Evolutionary conservation across 495 filamentous ascomycete species (phyloP).

Genomic region (Articulospora tetracladia): DNA sequence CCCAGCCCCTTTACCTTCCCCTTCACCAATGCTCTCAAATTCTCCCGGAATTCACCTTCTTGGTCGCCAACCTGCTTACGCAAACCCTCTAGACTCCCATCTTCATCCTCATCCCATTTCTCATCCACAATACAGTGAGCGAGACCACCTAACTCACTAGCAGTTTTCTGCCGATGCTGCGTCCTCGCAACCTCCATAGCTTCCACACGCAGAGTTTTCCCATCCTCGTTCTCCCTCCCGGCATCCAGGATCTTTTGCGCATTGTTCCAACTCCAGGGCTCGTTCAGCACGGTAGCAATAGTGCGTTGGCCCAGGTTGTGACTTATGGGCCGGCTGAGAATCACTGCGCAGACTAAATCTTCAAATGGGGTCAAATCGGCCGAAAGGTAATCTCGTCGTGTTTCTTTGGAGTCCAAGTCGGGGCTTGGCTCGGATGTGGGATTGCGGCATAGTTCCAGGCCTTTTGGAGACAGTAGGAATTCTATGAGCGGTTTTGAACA

Average conservation of each 20-base stretch:
- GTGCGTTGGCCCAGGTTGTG: neutral
- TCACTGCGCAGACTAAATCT: neutral
- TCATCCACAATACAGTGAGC: neutral
- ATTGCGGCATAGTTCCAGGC: neutral
- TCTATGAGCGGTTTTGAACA: neutral
- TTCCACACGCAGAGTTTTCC: neutral
- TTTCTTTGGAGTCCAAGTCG: neutral
- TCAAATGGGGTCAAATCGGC: neutral
- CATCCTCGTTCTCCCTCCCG: neutral
- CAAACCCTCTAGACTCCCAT: neutral
- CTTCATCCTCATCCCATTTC: constrained; percentile 1
- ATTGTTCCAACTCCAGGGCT: constrained; percentile 2
- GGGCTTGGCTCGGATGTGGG: neutral
- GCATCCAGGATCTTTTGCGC: neutral
- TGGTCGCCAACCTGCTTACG: neutral
- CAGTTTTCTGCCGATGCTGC: constrained; percentile 4
- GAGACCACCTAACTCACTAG: neutral
- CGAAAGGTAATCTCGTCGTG: neutral
- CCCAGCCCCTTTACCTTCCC: neutral
- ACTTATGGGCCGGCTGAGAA: neutral
- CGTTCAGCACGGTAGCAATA: neutral
- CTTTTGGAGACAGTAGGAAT: neutral
- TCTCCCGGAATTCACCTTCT: neutral
- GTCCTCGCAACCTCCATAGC: constrained; percentile 3
- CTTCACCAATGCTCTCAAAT: neutral